Conservation (phyloP, 1,284 basidiomycete genomes). For the Leccinum pachyderme region DNA sequence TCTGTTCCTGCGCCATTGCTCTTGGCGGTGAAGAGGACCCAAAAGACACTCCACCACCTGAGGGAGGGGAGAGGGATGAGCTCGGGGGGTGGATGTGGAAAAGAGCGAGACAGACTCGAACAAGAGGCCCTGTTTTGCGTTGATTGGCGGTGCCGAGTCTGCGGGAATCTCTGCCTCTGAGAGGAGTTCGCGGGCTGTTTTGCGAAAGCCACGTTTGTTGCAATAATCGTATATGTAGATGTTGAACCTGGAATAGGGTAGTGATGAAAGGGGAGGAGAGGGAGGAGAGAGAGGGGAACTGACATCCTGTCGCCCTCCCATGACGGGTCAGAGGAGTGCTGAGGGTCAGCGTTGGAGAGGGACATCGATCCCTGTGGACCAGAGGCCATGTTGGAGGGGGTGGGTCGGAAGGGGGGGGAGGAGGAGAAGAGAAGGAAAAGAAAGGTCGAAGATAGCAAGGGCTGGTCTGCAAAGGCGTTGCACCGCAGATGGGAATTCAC, state of each 20-base stretch:
- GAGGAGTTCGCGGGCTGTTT: slow-evolving; percentile 64
- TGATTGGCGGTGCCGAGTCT: slow-evolving; percentile 68
- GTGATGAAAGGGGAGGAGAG: slow-evolving; percentile 4
- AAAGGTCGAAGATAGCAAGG: slow-evolving; percentile 27
- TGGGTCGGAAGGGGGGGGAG: slow-evolving; percentile 3
- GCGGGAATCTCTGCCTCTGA: slow-evolving; percentile 59
- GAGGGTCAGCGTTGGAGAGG: slow-evolving; percentile 7
- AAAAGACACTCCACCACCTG: slow-evolving; percentile 87
- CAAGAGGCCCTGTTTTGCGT: slow-evolving; percentile 75
- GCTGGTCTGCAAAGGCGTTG: slow-evolving; percentile 24
- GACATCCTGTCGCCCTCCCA: slow-evolving; percentile 62
- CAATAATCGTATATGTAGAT: slow-evolving; percentile 85
- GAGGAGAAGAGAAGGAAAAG: not conserved
- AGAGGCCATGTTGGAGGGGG: slow-evolving; percentile 26
- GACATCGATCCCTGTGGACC: slow-evolving; percentile 28
- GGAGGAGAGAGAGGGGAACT: slow-evolving; percentile 18
- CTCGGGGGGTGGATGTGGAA: not conserved
- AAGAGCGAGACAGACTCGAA: slow-evolving; percentile 65
- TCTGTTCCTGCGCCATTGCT: slow-evolving; percentile 59
- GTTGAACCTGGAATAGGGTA: slow-evolving; percentile 60
- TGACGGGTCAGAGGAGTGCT: slow-evolving; percentile 30
- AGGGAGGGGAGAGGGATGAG: slow-evolving; percentile 6
- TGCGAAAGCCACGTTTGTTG: slow-evolving; percentile 68
- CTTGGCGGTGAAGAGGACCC: slow-evolving; percentile 78
- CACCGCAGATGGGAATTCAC: slow-evolving; percentile 37